Percentiles rank a stretch among this genome's conserved stretches.
Evolutionary conservation across 176 grass and related monocot genomes (phyloP).

Genomic region (Leersia perrieri): DNA sequence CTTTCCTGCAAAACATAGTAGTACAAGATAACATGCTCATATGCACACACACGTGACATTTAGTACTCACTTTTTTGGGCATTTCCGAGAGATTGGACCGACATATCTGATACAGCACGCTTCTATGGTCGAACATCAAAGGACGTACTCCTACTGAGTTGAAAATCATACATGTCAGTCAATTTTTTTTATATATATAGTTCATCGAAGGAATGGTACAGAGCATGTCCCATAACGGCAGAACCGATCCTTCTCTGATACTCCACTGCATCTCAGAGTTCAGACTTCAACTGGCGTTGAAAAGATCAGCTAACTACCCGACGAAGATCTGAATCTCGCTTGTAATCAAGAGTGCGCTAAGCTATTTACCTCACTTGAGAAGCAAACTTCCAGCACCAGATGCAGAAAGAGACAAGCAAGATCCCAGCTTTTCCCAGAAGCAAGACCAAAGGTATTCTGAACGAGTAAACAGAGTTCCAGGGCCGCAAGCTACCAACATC

Average conservation of each 20-base stretch:
- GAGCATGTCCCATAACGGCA: not conserved
- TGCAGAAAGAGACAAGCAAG: not conserved
- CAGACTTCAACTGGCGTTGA: not conserved
- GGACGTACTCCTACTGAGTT: too few species aligned
- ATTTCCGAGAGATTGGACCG: too few species aligned
- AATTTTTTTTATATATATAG: too few species aligned
- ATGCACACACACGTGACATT: too few species aligned
- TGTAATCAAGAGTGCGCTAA: not conserved
- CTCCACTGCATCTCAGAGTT: not conserved
- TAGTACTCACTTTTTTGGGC: too few species aligned
- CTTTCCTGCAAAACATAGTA: too few species aligned
- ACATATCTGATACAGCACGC: too few species aligned
- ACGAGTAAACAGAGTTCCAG: not conserved
- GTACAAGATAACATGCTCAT: too few species aligned
- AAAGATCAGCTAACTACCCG: not conserved
- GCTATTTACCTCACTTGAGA: not conserved
- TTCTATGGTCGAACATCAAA: too few species aligned
- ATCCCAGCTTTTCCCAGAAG: not conserved
- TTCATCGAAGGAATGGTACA: not conserved
- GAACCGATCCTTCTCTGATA: not conserved
- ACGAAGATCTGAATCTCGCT: not conserved
- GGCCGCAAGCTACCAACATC: constrained; percentile 12
- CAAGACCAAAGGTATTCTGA: not conserved
- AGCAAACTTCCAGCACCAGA: constrained; percentile 1
- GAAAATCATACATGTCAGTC: too few species aligned